A percentile compares a stretch with the other conserved stretches of the same genome.
These are phyloP conservation scores for Mycena olivaceomarginata DNA, from an alignment of 768 basidiomycete genomes.

Conservation along the genomic window DNA sequence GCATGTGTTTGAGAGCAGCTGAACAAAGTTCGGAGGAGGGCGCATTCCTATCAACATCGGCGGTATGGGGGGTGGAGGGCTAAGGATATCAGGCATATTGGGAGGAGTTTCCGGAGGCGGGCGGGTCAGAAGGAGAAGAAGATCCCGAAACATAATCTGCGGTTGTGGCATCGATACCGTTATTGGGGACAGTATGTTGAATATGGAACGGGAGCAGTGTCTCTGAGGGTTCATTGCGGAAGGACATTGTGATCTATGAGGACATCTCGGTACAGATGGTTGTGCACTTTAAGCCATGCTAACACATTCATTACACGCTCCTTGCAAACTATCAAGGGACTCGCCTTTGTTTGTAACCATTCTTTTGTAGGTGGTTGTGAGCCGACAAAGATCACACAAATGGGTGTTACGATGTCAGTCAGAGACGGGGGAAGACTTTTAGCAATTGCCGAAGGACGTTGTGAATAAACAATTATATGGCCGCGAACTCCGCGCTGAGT, in stretches of 20 bases:
- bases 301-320: not conserved
- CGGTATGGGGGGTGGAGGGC: too few relatives aligned
- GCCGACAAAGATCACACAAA: not conserved
- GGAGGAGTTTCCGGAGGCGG: too few relatives aligned
- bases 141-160: not conserved
- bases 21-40: not conserved
- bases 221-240: not conserved
- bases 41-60: not conserved
- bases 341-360: not conserved
- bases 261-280: not conserved
- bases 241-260: not conserved
- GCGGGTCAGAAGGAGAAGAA: too few relatives aligned
- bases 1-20: not conserved
- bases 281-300: not conserved
- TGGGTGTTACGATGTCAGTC: not conserved
- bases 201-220: not conserved
- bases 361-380: not conserved
- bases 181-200: not conserved
- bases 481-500: not conserved
- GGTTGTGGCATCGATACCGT: not conserved
- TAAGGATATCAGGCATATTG: too few relatives aligned
- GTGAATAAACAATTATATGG: not conserved
- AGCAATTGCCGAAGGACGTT: not conserved
- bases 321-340: not conserved
- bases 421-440: not conserved